These are phyloP conservation scores for Hypoxylon cercidicola DNA, from an alignment of 495 filamentous ascomycete species.

Conservation along the genomic window DNA sequence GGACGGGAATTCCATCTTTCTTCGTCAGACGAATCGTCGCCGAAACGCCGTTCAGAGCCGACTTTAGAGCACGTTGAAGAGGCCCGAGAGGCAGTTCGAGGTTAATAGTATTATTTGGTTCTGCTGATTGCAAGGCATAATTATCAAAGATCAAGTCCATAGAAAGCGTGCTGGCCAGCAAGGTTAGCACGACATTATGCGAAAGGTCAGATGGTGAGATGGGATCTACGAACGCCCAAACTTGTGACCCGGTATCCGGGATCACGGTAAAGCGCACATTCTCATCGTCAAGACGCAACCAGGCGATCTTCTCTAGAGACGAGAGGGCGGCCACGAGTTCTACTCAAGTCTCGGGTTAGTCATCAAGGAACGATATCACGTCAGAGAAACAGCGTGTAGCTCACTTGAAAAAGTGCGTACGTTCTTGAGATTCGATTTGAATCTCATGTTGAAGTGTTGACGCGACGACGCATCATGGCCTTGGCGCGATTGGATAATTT, in stretches of 20 bases:
- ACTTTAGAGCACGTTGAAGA: conserved; percentile 86
- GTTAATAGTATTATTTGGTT: conserved; percentile 85
- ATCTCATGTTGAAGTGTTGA: conserved; percentile 69
- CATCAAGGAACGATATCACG: conserved; percentile 16
- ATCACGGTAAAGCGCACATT: conserved; percentile 94
- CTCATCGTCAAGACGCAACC: conserved; percentile 88
- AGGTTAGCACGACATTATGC: conserved; percentile 4
- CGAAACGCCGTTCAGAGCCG: conserved; percentile 77
- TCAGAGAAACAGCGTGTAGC: conserved; percentile 23
- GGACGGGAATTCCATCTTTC: conserved; percentile 83
- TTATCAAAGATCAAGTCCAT: conserved; percentile 88
- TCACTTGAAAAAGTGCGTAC: conserved; percentile 86
- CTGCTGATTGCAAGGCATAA: conserved; percentile 87
- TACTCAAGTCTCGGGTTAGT: conserved; percentile 52
- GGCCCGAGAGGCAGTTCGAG: conserved; percentile 87
- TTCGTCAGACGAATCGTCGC: conserved; percentile 91
- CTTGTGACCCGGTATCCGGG: conserved; percentile 91
- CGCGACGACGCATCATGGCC: conserved; percentile 11
- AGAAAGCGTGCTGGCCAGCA: conserved; percentile 57
- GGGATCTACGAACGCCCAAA: conserved; percentile 83
- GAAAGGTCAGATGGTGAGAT: not conserved
- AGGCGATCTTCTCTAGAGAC: conserved; percentile 90
- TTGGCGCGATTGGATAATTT: conserved; percentile 2
- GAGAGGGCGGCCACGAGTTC: conserved; percentile 86
- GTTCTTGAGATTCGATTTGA: conserved; percentile 82